Base-by-base conservation (phyloP, 768 basidiomycete genomes). In the Panellus pusillus region DNA sequence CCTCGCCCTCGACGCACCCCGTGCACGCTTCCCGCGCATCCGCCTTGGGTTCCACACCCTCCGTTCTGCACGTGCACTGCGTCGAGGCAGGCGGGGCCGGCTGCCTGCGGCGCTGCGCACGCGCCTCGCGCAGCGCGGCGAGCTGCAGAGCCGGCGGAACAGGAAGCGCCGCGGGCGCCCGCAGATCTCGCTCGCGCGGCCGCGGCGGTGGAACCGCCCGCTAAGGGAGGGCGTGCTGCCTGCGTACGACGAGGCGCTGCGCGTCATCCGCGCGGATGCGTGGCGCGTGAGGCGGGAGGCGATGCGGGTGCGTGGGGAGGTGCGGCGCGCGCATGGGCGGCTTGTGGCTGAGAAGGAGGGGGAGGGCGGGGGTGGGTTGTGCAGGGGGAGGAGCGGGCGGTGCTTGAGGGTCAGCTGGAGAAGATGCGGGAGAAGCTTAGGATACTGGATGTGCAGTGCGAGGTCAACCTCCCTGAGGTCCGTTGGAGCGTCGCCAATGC, bases 231-330 rank as follows among this genome's bases (percentile, higher is more conserved):
- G 87, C 6, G 78, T 84, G 8, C 69, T 91, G 24, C 87, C 87
- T 2, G 88, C 84, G 4, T 97, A 93, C 63, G 96, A 98, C 71
- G 80, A 88, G 50, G 93, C 95, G 1, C 71, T 98, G 40, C 75
- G 81, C 54, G 75, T 86, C 60, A 81, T 98, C 52, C 73, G 76
- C 28, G 64, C 69, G 14, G 91, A 97, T 72, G 80, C 86, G 37
- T 61, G 68, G 11, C 66, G 63, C 17, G 66, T 87, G 38, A 67
- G 68, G 47, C 48, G 57, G 40, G 57, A 70, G 48, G 66, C 77
- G 27, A 50, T 58, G 32, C 55, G 47, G 39, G 59, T 55, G 52
- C 64, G 68, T 40, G 55, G 51, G 37, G 60, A 62, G 35, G 68
- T 66, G 32, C 50, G 61, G 31, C 54, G 70, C 38, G 52, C 70